phyloP scores from a whole-genome alignment of 169 alveolate species.

The Cystoisospora suis region DNA sequence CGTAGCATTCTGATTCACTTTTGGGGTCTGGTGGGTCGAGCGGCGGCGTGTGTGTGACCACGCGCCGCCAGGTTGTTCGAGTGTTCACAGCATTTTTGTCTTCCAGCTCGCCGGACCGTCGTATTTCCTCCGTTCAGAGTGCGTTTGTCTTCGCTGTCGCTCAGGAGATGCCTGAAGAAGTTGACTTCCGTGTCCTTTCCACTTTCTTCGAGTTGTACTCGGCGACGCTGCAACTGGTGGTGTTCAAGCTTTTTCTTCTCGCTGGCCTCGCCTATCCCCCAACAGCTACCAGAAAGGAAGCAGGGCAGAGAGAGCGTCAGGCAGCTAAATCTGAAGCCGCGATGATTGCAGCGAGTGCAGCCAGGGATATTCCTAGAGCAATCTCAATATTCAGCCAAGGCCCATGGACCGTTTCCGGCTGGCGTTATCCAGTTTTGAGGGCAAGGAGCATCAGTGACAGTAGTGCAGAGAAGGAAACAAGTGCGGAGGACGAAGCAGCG shows the following conservation, averaged over 20 bases:
- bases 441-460: neutral
- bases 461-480: too few species aligned
- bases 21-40: too few species aligned
- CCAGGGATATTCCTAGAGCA: neutral
- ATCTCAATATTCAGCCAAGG: too few species aligned
- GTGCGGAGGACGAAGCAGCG: neutral
- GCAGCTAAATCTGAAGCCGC: neutral
- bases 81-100: too few species aligned
- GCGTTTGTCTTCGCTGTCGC: too few species aligned
- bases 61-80: too few species aligned
- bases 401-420: neutral
- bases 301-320: slow-evolving; percentile 19
- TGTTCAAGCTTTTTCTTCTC: slow-evolving; percentile 88
- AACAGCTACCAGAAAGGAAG: neutral
- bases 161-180: slow-evolving; percentile 80
- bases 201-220: slow-evolving; percentile 93
- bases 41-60: too few species aligned
- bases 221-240: slow-evolving; percentile 89
- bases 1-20: too few species aligned
- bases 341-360: neutral
- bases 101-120: too few species aligned
- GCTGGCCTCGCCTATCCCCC: slow-evolving; percentile 62
- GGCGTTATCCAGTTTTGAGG: slow-evolving; percentile 1
- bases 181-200: slow-evolving; percentile 94
- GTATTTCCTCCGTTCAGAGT: too few species aligned